Conservation (phyloP, 148 eudicot species). For the Beta vulgaris region DNA sequence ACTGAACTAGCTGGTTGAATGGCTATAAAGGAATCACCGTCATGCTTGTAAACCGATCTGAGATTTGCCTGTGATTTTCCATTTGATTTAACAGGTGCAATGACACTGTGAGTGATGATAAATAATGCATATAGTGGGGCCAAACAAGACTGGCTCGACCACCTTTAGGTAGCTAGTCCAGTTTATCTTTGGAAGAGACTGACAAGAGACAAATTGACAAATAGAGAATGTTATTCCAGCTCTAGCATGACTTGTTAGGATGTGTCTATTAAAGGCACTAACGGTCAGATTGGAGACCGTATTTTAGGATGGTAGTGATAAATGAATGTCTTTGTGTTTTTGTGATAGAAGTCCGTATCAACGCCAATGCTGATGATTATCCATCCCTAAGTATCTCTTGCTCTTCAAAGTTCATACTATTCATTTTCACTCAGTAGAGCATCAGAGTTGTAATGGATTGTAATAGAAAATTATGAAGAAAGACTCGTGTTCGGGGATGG, state of each 20-base stretch:
- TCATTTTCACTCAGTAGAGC: too few relatives aligned
- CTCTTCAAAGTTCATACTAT: too few relatives aligned
- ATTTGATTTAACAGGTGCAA: slow-evolving; percentile 1
- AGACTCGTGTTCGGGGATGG: too few relatives aligned
- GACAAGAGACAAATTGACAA: background rate
- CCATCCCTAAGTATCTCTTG: too few relatives aligned
- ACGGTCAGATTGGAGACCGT: too few relatives aligned
- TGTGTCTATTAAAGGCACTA: background rate
- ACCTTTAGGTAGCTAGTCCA: background rate
- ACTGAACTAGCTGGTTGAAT: slow-evolving; percentile 3
- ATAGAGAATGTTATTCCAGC: background rate
- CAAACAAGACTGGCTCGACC: slow-evolving; percentile 4
- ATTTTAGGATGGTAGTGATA: too few relatives aligned
- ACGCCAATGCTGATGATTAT: too few relatives aligned
- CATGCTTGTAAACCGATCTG: slow-evolving; percentile 2
- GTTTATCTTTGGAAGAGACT: background rate
- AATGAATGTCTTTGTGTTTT: too few relatives aligned
- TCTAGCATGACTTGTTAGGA: background rate
- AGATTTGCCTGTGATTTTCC: slow-evolving; percentile 25
- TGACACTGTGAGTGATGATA: background rate
- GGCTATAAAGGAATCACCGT: slow-evolving; percentile 11
- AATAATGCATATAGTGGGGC: slow-evolving; percentile 6
- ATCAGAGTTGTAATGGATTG: too few relatives aligned
- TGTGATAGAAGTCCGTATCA: too few relatives aligned
- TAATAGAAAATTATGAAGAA: too few relatives aligned